These are phyloP conservation scores for Tylopilus sp. DNA, from an alignment of 1,284 basidiomycete species.

Conservation along the genomic window DNA sequence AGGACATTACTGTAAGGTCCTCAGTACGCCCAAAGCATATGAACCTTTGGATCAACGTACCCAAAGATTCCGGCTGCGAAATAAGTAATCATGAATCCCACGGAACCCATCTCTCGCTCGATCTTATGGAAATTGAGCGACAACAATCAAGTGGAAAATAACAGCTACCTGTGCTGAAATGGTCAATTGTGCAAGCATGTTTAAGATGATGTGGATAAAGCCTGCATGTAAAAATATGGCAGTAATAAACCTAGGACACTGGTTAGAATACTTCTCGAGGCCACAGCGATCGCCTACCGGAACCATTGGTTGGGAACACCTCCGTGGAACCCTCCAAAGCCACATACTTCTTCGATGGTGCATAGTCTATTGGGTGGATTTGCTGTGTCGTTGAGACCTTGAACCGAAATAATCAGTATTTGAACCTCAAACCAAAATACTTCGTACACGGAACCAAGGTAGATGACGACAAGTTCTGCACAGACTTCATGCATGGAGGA, in stretches of 20 bases:
- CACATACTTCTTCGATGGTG: conserved; percentile 80
- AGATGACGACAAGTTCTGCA: conserved; percentile 57
- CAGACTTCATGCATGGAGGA: conserved; percentile 81
- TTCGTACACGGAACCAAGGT: conserved; percentile 62
- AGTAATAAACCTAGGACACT: conserved; percentile 64
- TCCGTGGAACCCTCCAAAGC: conserved; percentile 78
- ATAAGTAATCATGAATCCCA: conserved; percentile 79
- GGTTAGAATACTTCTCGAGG: conserved; percentile 4
- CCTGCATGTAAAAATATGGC: conserved; percentile 92
- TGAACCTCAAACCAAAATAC: neutral
- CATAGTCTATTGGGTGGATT: conserved; percentile 71
- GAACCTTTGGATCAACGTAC: conserved; percentile 35
- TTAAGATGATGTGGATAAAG: conserved; percentile 82
- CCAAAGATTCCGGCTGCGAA: conserved; percentile 90
- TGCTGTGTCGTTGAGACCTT: conserved; percentile 72
- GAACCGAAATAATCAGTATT: conserved; percentile 8
- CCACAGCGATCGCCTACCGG: conserved; percentile 43
- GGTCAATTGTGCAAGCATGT: conserved; percentile 85
- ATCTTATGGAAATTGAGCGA: conserved; percentile 45
- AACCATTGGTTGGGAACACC: conserved; percentile 81
- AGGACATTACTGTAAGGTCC: conserved; percentile 60
- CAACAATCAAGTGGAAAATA: neutral
- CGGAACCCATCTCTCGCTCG: conserved; percentile 83
- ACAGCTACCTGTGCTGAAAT: conserved; percentile 68
- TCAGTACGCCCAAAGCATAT: conserved; percentile 6